Evolutionary conservation across 2,329 filamentous ascomycete species (phyloP).

Genomic region (Colletotrichum higginsianum): DNA sequence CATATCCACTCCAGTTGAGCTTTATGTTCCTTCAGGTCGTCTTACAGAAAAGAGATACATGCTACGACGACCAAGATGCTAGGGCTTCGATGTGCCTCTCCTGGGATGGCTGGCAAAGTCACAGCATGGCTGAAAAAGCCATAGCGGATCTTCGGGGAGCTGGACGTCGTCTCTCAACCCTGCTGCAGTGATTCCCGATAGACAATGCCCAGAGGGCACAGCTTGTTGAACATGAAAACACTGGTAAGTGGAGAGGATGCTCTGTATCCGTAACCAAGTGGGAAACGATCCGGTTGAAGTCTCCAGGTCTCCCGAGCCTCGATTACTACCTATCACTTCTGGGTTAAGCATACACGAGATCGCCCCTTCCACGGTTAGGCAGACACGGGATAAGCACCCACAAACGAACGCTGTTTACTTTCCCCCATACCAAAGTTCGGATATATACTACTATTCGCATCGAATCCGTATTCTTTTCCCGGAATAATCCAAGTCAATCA

Average conservation of each 20-base stretch:
- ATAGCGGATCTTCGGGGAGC: neutral
- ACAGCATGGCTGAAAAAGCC: neutral
- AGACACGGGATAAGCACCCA: no score
- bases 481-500: no score
- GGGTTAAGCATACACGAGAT: neutral
- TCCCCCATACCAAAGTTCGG: no score
- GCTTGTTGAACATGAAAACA: no score
- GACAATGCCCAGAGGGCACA: neutral
- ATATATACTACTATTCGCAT: no score
- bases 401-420: no score
- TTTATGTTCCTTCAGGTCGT: slow-evolving; percentile 12
- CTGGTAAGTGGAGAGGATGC: no score
- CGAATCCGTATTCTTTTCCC: no score
- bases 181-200: slow-evolving; percentile 5
- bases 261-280: neutral
- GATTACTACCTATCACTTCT: slow-evolving; percentile 26
- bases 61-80: neutral
- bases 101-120: neutral
- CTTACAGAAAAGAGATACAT: slow-evolving; percentile 7
- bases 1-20: slow-evolving; percentile 12
- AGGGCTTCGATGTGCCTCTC: neutral
- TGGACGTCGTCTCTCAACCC: neutral
- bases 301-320: slow-evolving; percentile 5
- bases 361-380: slow-evolving; percentile 3
- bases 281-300: slow-evolving; percentile 29